Evolutionary conservation across 257 asterid genomes (phyloP).

Genomic region (Marsdenia floribunda): DNA sequence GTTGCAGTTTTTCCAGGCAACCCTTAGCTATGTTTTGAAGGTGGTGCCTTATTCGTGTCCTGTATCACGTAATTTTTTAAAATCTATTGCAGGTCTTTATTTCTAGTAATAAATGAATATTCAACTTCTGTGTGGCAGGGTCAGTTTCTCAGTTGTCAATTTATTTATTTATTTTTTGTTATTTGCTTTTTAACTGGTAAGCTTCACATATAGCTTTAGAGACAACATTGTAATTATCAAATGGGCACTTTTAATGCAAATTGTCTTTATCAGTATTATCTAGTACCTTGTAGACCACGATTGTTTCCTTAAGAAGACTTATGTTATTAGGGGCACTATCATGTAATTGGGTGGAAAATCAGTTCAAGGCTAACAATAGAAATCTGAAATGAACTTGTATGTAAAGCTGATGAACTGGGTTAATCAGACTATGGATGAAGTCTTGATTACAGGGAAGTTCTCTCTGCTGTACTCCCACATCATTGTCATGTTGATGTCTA

Average conservation of each 20-base stretch:
- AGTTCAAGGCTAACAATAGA: too few species aligned
- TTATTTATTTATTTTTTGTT: background rate
- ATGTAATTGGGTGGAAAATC: background rate
- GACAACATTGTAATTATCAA: background rate
- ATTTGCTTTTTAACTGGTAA: background rate
- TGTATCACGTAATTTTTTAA: background rate
- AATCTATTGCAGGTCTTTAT: background rate
- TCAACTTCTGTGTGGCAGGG: background rate
- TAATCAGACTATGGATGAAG: background rate
- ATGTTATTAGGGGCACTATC: background rate
- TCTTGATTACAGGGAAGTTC: background rate
- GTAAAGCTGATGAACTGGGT: background rate
- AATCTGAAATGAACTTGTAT: background rate
- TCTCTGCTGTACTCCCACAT: background rate
- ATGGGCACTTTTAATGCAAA: too few species aligned
- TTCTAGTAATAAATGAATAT: background rate
- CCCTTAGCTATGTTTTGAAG: background rate
- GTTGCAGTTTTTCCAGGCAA: background rate
- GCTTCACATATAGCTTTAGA: background rate
- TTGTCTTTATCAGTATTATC: background rate
- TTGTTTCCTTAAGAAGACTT: background rate
- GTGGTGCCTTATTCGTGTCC: background rate
- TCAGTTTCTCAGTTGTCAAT: background rate
- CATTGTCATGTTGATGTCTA: background rate
- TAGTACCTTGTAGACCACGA: background rate